phyloP scores from a whole-genome alignment of 1,139 yeast species.

The Geotrichum siamense region DNA sequence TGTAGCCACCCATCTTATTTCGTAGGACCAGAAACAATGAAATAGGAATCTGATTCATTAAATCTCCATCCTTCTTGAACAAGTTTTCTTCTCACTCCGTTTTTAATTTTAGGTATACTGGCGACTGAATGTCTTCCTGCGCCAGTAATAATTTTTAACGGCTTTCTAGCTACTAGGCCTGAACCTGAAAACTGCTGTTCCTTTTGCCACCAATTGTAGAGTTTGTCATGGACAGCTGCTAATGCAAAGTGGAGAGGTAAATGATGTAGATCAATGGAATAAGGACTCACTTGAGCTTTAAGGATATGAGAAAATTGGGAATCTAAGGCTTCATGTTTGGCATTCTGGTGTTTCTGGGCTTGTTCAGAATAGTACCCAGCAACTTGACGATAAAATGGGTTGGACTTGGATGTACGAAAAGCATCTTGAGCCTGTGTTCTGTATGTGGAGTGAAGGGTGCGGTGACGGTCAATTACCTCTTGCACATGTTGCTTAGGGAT shows the following conservation, averaged over 20 bases:
- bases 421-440: slow-evolving; percentile 13
- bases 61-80: slow-evolving; percentile 20
- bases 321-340: slow-evolving; percentile 18
- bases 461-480: background rate
- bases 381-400: slow-evolving; percentile 27
- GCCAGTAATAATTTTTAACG: slow-evolving; percentile 30
- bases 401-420: slow-evolving; percentile 23
- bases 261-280: slow-evolving; percentile 28
- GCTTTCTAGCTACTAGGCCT: slow-evolving; percentile 9
- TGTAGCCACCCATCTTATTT: too few species aligned
- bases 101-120: slow-evolving; percentile 30
- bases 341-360: slow-evolving; percentile 21
- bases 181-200: slow-evolving; percentile 5
- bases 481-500: slow-evolving; percentile 6
- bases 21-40: slow-evolving; percentile 18
- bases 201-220: slow-evolving; percentile 23
- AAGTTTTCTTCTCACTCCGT: slow-evolving; percentile 26
- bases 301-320: slow-evolving; percentile 18
- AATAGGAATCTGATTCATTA: slow-evolving; percentile 23
- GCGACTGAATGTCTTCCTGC: slow-evolving; percentile 30
- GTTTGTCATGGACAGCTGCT: slow-evolving; percentile 20
- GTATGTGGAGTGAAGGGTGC: background rate
- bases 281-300: slow-evolving; percentile 20
- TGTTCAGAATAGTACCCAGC: slow-evolving; percentile 26
- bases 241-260: slow-evolving; percentile 28